Evolutionary conservation across 345 rosid species (phyloP), one percentile per base, ranked within the genome.

Genomic region (Populus alba): DNA sequence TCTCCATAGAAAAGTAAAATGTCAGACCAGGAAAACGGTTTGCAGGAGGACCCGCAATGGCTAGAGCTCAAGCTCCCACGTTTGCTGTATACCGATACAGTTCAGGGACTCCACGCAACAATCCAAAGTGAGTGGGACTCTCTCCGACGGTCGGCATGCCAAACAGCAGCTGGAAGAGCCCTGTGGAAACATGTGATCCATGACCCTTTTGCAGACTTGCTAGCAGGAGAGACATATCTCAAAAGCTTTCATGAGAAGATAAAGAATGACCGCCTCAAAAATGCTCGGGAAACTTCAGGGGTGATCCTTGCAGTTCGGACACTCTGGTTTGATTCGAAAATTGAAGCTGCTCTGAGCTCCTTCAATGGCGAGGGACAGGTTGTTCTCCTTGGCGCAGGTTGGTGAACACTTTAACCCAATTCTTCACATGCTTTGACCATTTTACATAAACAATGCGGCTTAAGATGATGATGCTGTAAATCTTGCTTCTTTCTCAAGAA

Each of bases 311-410:
- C 98, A 0, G 90, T 95, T 68, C 85, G 97, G 82, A 93, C 95
- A 15, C 93, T 95, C 70, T 95, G 98, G 98, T 93, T 95, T 68
- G 98, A 95, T 75, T 84, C 97, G 7, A 90, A 86, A 79, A 82
- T 93, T 29, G 93, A 95, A 83, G 95, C 91, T 77, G 95, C 92
- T 76, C 63, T 95, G 7, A 80, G 76, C 74, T 91, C 93, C 78
- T 90, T 87, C 78, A 37, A 67, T 5, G 81, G 75, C 8, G 91
- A 82, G 31, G 63, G 95, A 2, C 97, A 93, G 74, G 91, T 93
- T 55, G 98, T 95, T 72, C 91, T 95, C 79, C 97, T 95, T 27
- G 97, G 97, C 69, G 97, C 98, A 92, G 98, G 97, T 95, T 82
- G 79, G 88, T 45, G 73, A 73, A 72, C 68, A 33, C 29, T 51